phyloP scores from a whole-genome alignment of 345 rosid genomes.

The Salix brachista region DNA sequence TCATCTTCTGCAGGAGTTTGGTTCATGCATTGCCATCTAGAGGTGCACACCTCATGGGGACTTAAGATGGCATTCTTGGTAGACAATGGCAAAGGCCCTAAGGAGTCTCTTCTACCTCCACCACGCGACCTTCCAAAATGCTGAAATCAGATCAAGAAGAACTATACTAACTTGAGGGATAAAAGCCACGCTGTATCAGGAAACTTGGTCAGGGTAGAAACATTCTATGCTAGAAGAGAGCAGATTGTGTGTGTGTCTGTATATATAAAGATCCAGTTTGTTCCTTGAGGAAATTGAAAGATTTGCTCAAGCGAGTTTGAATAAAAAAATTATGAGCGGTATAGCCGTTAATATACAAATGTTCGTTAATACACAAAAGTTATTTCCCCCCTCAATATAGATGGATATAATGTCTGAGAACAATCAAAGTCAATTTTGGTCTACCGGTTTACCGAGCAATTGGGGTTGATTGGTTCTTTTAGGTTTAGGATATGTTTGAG shows the following conservation, averaged over 20 bases:
- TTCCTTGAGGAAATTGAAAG: slow-evolving; percentile 20
- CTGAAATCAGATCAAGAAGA: slow-evolving; percentile 9
- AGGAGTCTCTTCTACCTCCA: slow-evolving; percentile 80
- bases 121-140: slow-evolving; percentile 93
- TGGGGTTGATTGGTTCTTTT: too few relatives aligned
- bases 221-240: not conserved
- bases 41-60: slow-evolving; percentile 98
- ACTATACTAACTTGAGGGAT: not conserved
- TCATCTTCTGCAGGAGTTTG: slow-evolving; percentile 58
- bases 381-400: too few relatives aligned
- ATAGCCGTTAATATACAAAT: too few relatives aligned
- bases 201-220: not conserved
- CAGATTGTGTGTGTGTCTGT: too few relatives aligned
- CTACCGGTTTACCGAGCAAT: too few relatives aligned
- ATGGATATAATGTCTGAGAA: too few relatives aligned
- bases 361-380: too few relatives aligned
- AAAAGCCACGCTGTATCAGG: not conserved
- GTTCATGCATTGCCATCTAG: slow-evolving; percentile 98
- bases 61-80: slow-evolving; percentile 96
- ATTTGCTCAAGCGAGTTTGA: slow-evolving; percentile 22
- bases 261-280: not conserved
- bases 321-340: not conserved
- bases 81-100: slow-evolving; percentile 87
- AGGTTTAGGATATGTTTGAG: too few relatives aligned
- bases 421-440: too few relatives aligned